Evolutionary conservation across 192 early-diverging fungal genomes (phyloP).

Genomic region (Backusella liffmaniae): DNA sequence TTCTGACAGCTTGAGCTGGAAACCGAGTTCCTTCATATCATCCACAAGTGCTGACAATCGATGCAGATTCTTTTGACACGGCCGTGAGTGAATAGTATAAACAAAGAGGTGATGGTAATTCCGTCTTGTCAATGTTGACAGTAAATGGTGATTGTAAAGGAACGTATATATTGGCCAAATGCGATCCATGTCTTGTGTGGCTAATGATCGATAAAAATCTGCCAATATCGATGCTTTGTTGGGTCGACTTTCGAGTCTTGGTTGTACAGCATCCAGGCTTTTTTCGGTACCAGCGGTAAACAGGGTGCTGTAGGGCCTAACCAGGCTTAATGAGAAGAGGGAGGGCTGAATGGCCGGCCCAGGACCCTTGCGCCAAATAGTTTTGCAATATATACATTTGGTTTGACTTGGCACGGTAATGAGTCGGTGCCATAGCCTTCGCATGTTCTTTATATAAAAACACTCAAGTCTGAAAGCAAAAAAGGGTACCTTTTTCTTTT

Average conservation of each 20-base stretch:
- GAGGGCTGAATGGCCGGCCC: background rate
- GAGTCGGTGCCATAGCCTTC: slow-evolving; percentile 13
- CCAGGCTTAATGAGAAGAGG: background rate
- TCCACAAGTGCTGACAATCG: slow-evolving; percentile 25
- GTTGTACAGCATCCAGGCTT: background rate
- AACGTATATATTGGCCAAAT: slow-evolving; percentile 36
- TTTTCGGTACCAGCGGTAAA: background rate
- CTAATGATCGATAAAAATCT: slow-evolving; percentile 25
- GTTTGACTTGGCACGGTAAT: slow-evolving; percentile 9
- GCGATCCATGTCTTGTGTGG: slow-evolving; percentile 32
- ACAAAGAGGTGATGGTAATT: slow-evolving; percentile 26
- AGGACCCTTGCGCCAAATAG: background rate
- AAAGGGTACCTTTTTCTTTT: too few relatives aligned
- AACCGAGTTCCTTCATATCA: slow-evolving; percentile 28
- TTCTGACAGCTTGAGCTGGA: slow-evolving; percentile 21
- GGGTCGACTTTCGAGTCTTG: background rate
- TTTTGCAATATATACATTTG: slow-evolving; percentile 12
- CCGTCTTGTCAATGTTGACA: slow-evolving; percentile 15
- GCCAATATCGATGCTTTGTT: slow-evolving; percentile 8
- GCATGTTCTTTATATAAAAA: background rate
- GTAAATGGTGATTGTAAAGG: slow-evolving; percentile 16
- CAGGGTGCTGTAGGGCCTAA: background rate
- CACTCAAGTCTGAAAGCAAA: too few relatives aligned
- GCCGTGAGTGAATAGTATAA: slow-evolving; percentile 15
- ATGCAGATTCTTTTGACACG: slow-evolving; percentile 30